A percentile compares a stretch with the other conserved stretches of the same genome.
These are phyloP conservation scores for Aspergillus bombycis DNA, from an alignment of 2,329 filamentous ascomycete species.

Conservation along the genomic window DNA sequence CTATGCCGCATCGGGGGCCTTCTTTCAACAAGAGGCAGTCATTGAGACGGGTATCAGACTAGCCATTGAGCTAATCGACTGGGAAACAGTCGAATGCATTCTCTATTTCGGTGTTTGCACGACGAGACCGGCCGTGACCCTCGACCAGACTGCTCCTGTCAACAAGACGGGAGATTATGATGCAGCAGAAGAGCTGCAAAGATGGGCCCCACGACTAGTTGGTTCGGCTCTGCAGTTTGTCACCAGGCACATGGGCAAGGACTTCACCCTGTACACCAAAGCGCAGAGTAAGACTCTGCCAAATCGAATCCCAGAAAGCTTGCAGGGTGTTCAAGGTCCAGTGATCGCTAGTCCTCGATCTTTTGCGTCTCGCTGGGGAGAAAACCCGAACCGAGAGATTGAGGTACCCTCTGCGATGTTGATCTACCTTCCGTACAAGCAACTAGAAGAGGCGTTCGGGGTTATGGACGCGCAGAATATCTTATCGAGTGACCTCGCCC, in stretches of 20 bases:
- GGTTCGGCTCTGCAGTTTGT: conserved; percentile 30
- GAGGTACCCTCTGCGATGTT: conserved; percentile 31
- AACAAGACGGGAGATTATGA: conserved; percentile 7
- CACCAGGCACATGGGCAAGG: conserved; percentile 18
- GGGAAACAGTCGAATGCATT: conserved; percentile 34
- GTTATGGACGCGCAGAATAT: conserved; percentile 20
- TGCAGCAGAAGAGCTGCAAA: conserved; percentile 8
- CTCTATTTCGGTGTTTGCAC: conserved; percentile 32
- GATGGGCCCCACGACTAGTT: conserved; percentile 15
- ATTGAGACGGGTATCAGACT: conserved; percentile 31
- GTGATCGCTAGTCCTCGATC: conserved; percentile 23
- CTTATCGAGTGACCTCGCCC: conserved; percentile 21
- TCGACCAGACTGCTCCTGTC: neutral
- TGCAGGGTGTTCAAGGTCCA: conserved; percentile 19
- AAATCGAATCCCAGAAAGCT: conserved; percentile 29
- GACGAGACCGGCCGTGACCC: conserved; percentile 25
- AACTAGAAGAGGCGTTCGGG: conserved; percentile 24
- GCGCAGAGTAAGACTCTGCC: conserved; percentile 28
- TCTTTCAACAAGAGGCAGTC: conserved; percentile 29
- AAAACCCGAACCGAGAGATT: conserved; percentile 19
- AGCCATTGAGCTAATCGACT: conserved; percentile 26
- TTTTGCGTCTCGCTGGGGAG: conserved; percentile 16
- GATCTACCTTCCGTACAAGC: conserved; percentile 30
- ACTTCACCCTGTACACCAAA: conserved; percentile 29
- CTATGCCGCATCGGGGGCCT: conserved; percentile 35